Percentiles rank a stretch among this genome's conserved stretches.
phyloP scores from a whole-genome alignment of 1,284 basidiomycete genomes.

The Coniferiporia weirii region DNA sequence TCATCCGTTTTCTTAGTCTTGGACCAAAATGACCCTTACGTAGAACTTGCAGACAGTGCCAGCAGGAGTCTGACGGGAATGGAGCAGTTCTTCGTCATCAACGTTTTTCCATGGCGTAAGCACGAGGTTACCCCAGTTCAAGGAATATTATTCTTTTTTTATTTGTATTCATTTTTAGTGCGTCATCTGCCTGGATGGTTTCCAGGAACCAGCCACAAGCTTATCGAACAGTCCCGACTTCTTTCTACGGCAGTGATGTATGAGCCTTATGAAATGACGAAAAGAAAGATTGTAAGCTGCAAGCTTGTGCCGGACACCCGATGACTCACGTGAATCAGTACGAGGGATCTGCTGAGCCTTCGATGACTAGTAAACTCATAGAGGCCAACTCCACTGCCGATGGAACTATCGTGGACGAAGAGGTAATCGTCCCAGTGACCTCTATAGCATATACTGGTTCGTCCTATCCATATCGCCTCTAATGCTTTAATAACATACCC shows the following conservation, averaged over 20 bases:
- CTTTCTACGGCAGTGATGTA: slow-evolving; percentile 4
- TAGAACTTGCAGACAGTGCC: slow-evolving; percentile 13
- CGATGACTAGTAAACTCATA: slow-evolving; percentile 11
- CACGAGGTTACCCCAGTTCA: neutral
- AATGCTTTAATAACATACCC: neutral
- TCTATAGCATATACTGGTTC: slow-evolving; percentile 7
- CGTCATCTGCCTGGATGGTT: slow-evolving; percentile 16
- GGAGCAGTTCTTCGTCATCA: slow-evolving; percentile 13
- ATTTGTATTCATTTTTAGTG: neutral
- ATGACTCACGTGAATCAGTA: neutral
- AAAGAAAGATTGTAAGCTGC: slow-evolving; percentile 10
- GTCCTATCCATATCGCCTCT: neutral
- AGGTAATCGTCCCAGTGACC: neutral
- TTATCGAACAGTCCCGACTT: slow-evolving; percentile 47
- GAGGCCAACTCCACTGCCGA: slow-evolving; percentile 6
- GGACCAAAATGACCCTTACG: slow-evolving; percentile 17
- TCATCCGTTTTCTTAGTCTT: neutral
- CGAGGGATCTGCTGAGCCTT: slow-evolving; percentile 8
- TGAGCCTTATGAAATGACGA: slow-evolving; percentile 8
- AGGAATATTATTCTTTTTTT: neutral
- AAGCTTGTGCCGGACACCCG: slow-evolving; percentile 5
- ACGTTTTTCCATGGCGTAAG: slow-evolving; percentile 7
- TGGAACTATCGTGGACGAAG: slow-evolving; percentile 6
- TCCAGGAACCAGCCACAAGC: slow-evolving; percentile 34
- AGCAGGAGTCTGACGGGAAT: neutral